Conservation (phyloP, 164 flowering plant species). For the Protea cynaroides region DNA sequence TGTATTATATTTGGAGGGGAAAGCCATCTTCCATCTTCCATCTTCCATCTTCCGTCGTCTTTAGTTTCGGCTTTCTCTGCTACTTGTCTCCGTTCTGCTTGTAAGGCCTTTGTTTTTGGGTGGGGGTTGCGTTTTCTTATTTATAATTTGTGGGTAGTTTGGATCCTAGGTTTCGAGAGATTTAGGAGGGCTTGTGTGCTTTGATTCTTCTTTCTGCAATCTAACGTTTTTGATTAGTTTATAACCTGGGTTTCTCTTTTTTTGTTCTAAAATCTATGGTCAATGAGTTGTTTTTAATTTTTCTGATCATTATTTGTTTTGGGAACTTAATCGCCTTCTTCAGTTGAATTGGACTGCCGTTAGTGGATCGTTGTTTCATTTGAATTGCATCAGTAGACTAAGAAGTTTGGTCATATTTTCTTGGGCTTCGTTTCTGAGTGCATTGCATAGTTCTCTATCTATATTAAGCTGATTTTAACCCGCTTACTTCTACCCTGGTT, state of each 20-base stretch:
- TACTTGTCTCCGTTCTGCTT: slow-evolving; percentile 10
- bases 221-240: slow-evolving; percentile 6
- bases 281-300: neutral
- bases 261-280: neutral
- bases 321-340: neutral
- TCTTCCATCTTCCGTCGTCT: slow-evolving; percentile 25
- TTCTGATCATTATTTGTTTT: too few species aligned
- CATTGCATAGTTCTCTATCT: neutral
- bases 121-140: too few species aligned
- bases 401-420: neutral
- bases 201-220: slow-evolving; percentile 8
- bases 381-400: neutral
- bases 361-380: neutral
- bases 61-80: slow-evolving; percentile 25
- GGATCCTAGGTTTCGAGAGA: slow-evolving; percentile 9
- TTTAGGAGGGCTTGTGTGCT: neutral
- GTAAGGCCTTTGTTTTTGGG: neutral
- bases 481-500: neutral
- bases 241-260: neutral
- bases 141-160: too few species aligned
- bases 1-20: slow-evolving; percentile 16
- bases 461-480: neutral
- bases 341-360: neutral
- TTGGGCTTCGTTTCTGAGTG: neutral
- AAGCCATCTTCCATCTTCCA: slow-evolving; percentile 29